Conservation (phyloP, 306 rosid species). For the Inga oerstediana region DNA sequence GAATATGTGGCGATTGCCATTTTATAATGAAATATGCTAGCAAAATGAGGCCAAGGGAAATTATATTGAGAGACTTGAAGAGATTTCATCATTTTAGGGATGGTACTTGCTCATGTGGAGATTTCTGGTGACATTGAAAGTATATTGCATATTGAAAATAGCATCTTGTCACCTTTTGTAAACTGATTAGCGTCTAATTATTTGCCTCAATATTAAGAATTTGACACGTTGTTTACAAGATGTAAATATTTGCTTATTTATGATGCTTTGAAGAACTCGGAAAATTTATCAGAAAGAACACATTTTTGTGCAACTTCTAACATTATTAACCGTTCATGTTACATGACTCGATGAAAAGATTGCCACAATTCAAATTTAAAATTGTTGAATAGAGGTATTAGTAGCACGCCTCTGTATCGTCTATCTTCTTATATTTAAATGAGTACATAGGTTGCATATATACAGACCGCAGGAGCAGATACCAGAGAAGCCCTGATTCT, state of each 20-base stretch:
- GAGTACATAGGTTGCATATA: no score
- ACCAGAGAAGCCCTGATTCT: no score
- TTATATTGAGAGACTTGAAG: constrained; percentile 9
- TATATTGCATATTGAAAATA: neutral
- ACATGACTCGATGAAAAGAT: neutral
- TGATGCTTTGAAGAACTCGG: neutral
- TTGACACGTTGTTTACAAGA: neutral
- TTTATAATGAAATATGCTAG: constrained; percentile 19
- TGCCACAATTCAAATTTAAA: neutral
- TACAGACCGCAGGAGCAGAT: neutral
- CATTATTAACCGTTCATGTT: neutral
- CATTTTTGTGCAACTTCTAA: neutral
- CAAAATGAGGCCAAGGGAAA: neutral
- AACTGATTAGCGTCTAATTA: neutral
- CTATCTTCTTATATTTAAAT: neutral
- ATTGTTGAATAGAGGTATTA: neutral
- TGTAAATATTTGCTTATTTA: neutral
- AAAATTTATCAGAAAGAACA: neutral
- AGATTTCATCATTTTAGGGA: constrained; percentile 19
- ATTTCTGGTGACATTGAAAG: neutral
- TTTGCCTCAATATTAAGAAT: neutral
- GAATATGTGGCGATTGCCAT: constrained; percentile 16
- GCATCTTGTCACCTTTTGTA: neutral
- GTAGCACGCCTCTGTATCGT: neutral
- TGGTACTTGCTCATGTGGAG: constrained; percentile 11